Conservation (phyloP, 768 basidiomycete species). For the Guyanaporus albipodus region DNA sequence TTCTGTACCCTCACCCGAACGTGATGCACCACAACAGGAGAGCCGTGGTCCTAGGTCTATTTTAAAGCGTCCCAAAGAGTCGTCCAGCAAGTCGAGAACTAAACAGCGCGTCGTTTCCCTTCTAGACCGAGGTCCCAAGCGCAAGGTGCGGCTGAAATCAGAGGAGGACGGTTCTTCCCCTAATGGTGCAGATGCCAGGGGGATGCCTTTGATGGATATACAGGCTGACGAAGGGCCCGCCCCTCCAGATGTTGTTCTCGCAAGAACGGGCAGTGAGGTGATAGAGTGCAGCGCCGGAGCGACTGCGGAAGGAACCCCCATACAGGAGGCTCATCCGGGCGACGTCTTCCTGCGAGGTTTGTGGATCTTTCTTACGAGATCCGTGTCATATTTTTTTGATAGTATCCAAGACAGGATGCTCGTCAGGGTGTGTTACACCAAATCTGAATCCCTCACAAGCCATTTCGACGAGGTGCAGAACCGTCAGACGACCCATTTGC, state of each 20-base stretch:
- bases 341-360: slow-evolving; percentile 75
- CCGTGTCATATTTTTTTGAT: slow-evolving; percentile 11
- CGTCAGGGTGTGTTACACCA: slow-evolving; percentile 67
- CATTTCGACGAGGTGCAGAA: slow-evolving; percentile 67
- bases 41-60: slow-evolving; percentile 20
- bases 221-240: slow-evolving; percentile 36
- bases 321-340: slow-evolving; percentile 35
- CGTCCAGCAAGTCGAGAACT: slow-evolving; percentile 2
- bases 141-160: slow-evolving; percentile 4
- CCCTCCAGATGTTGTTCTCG: slow-evolving; percentile 63
- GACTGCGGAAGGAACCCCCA: slow-evolving; percentile 28
- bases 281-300: slow-evolving; percentile 66
- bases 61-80: slow-evolving; percentile 17
- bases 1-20: slow-evolving; percentile 9
- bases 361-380: slow-evolving; percentile 9
- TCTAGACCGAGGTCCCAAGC: slow-evolving; percentile 10
- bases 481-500: slow-evolving; percentile 56
- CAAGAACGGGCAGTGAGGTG: slow-evolving; percentile 52
- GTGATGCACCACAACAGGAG: slow-evolving; percentile 5
- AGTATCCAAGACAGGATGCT: slow-evolving; percentile 77
- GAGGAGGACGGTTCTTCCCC: slow-evolving; percentile 24
- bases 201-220: slow-evolving; percentile 1
- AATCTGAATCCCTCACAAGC: slow-evolving; percentile 43
- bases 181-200: slow-evolving; percentile 14
- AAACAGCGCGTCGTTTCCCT: slow-evolving; percentile 13